Evolutionary conservation across 192 early-diverging fungal genomes (phyloP), one percentile per base, ranked within the genome.

Genomic region (Gaertneriomyces sp.): DNA sequence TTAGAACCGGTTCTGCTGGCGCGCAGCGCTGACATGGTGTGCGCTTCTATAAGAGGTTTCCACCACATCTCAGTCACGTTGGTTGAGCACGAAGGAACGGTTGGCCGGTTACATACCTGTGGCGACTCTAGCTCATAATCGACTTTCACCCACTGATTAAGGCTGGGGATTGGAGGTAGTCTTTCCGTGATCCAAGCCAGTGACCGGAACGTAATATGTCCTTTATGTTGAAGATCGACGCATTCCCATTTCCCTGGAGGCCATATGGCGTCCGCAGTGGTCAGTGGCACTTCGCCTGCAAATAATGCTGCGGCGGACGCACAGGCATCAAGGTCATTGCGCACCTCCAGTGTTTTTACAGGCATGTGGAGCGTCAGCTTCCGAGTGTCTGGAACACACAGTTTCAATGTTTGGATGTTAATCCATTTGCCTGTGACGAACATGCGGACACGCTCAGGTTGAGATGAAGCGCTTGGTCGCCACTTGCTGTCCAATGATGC

Each of bases 121-220:
- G 2, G 25, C 25, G 25, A 33, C 58, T 58, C 58, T 3, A 65
- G 41, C 33, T 9, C 61, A 5, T 43, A 61, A 44, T 64, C 61
- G 50, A 75, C 52, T 55, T 64, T 53, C 62, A 68, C 72, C 78
- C 78, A 79, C 38, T 74, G 57, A 10, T 64, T 45, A 8, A 79
- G 39, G 20, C 50, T 67, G 6, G 44, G 14, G 38, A 75, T 65
- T n/a, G 47, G 58, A 12, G 53, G 45, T 16, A 79, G 38, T 43
- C 72, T 46, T 42, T 74, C 72, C 17, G 75, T 74, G 62, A 80
- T 70, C 78, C 78, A 80, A 17, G 78, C 69, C 7, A 80, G 46
- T 47, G 58, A 53, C 33, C 73, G 63, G 60, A 76, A 80, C 14
- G 71, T 71, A 9, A 42, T 42, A 20, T 64, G 45, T 4, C 77